Conservation (phyloP, 2,329 filamentous ascomycete species). For the Didymella pinodella region DNA sequence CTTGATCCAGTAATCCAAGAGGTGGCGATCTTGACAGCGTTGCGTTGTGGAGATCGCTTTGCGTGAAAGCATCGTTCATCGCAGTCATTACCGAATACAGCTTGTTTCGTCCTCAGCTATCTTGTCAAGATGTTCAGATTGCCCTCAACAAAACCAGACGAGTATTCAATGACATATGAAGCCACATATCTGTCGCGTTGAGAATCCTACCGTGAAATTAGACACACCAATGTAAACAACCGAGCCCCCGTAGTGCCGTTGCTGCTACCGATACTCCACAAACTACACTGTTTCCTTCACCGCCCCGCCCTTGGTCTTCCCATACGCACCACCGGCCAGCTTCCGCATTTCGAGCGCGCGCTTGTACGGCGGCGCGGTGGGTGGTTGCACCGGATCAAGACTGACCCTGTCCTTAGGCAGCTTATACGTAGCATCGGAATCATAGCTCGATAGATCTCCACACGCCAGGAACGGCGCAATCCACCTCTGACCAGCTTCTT, state of each 20-base stretch:
- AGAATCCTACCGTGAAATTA: too few species aligned
- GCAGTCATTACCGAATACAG: too few species aligned
- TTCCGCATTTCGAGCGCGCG: slow-evolving; percentile 85
- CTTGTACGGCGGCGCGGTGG: slow-evolving; percentile 95
- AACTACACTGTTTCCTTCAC: neutral
- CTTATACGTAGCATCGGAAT: slow-evolving; percentile 93
- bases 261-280: neutral
- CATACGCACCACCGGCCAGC: slow-evolving; percentile 76
- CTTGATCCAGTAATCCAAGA: too few species aligned
- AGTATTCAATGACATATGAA: too few species aligned
- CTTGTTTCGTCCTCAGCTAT: too few species aligned
- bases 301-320: slow-evolving; percentile 66
- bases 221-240: neutral
- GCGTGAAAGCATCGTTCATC: too few species aligned
- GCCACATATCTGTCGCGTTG: too few species aligned
- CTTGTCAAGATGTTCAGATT: too few species aligned
- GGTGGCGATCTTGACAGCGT: too few species aligned
- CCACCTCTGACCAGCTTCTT: slow-evolving; percentile 69
- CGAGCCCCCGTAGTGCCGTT: neutral
- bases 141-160: too few species aligned
- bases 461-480: slow-evolving; percentile 97
- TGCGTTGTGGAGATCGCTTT: too few species aligned
- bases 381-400: slow-evolving; percentile 91
- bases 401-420: slow-evolving; percentile 86
- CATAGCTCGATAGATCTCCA: slow-evolving; percentile 91